Base-by-base conservation (phyloP, 2,329 filamentous ascomycete genomes). In the Biscogniauxia marginata region DNA sequence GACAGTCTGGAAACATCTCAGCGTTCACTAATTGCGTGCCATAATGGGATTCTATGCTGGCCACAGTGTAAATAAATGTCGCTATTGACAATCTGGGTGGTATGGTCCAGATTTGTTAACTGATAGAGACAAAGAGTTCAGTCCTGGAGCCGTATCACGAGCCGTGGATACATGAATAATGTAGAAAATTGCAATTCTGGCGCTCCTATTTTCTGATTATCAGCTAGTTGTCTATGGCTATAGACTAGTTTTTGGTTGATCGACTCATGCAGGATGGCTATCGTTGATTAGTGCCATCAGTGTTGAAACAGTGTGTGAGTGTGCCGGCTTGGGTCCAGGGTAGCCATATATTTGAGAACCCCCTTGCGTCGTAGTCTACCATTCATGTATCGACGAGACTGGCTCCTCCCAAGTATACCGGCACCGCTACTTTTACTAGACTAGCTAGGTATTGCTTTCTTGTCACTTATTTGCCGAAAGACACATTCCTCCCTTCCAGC, bases 351-450 rank as follows among this genome's bases (percentile, higher is more conserved):
- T 52, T 53, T 59, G 25, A 45, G 50, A 48, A 56, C 45, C 54
- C 66, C 67, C 67, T 69, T 69, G 65, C 67, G 61, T 62, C 61
- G 52, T 63, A 56, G 55, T 53, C 52, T 53, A 56, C 60, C 57
- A 62, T 50, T 49, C 53, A 58, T 52, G 55, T 58, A 45, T 62
- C 62, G 61, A 58, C 56, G 54, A 62, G 56, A 57, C 50, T 60
- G 52, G 57, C 62, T 54, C 47, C 46, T 30, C 53, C 53, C 54
- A 47, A 48, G 58, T 57, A 62, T 58, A 60, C 60, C 59, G 63
- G 62, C 61, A 16, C 30, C 30, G n/a, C 30, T 16, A 16, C 6
- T 9, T 30, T 30, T 9, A 30, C 30, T 39, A 39, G 30, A 64
- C 60, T 59, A 46, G 23, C 46, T 55, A 55, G 50, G 58, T 47